phyloP scores from a whole-genome alignment of 2,329 filamentous ascomycete species.

The Colletotrichum navitas region DNA sequence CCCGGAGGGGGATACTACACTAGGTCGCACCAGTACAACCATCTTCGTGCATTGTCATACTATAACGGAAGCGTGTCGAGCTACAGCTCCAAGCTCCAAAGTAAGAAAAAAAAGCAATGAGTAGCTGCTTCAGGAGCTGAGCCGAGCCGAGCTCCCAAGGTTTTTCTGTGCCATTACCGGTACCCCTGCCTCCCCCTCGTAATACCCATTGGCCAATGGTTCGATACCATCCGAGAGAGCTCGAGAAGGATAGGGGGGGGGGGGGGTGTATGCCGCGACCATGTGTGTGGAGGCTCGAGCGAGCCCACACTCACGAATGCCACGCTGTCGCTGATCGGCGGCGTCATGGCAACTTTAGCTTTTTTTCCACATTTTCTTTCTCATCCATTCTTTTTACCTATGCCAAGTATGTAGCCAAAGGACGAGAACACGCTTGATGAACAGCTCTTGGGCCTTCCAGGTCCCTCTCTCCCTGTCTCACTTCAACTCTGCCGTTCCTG shows the following conservation, averaged over 20 bases:
- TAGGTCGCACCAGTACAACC: conserved; percentile 5
- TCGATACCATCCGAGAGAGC: not conserved
- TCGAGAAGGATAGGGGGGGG: not conserved
- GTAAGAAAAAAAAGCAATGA: conserved; percentile 9
- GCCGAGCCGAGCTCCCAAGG: not conserved
- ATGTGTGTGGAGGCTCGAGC: conserved; percentile 2
- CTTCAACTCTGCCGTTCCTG: not conserved
- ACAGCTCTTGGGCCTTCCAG: conserved; percentile 3
- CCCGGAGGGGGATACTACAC: not conserved
- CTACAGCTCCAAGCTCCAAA: conserved; percentile 9
- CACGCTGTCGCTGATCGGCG: not conserved
- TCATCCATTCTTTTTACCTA: not conserved
- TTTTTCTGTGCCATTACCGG: not conserved
- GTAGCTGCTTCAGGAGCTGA: not conserved
- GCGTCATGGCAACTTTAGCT: not conserved
- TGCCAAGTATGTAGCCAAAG: not conserved
- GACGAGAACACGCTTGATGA: conserved; percentile 11
- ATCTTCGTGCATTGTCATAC: conserved; percentile 1
- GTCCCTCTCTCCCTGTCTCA: not conserved
- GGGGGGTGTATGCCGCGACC: conserved; percentile 8
- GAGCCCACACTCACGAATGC: not conserved
- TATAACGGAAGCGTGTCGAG: conserved; percentile 1
- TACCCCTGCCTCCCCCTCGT: not conserved
- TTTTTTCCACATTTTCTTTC: too few species aligned
- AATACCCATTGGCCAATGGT: conserved; percentile 31